phyloP scores from a whole-genome alignment of 148 eudicot genomes.

The Fagopyrum tataricum region DNA sequence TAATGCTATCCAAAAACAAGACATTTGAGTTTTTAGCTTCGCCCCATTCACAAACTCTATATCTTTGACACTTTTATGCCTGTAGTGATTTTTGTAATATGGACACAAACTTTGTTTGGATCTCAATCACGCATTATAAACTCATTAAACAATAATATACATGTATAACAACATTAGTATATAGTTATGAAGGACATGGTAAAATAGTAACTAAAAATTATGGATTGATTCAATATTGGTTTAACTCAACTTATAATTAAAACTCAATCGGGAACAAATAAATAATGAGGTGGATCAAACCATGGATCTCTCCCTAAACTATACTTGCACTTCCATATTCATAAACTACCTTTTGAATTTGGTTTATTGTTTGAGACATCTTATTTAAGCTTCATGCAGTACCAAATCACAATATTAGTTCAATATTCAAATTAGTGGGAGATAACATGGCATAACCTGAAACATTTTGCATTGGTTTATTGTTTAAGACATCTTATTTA shows the following conservation, averaged over 20 bases:
- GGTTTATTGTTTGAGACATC: conserved; percentile 32
- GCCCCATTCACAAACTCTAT: background rate
- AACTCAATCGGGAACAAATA: background rate
- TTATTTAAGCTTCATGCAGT: no score
- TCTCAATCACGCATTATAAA: no score
- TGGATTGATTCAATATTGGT: background rate
- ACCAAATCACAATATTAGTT: no score
- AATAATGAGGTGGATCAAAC: conserved; percentile 63
- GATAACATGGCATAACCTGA: background rate
- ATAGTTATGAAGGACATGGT: no score
- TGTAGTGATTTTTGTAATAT: background rate
- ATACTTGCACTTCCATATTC: conserved; percentile 83
- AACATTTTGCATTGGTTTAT: conserved; percentile 39
- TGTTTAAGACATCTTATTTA: conserved; percentile 33
- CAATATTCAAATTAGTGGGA: no score
- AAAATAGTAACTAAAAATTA: background rate
- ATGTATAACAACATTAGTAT: no score
- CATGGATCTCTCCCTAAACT: conserved; percentile 83
- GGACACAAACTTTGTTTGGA: no score
- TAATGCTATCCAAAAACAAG: background rate
- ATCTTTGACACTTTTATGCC: background rate
- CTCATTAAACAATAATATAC: no score
- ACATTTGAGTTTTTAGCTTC: background rate
- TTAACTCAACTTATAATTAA: background rate
- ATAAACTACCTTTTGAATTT: conserved; percentile 71